phyloP scores from a whole-genome alignment of 2,329 filamentous ascomycete species.

The Penicillium sclerotigenum region DNA sequence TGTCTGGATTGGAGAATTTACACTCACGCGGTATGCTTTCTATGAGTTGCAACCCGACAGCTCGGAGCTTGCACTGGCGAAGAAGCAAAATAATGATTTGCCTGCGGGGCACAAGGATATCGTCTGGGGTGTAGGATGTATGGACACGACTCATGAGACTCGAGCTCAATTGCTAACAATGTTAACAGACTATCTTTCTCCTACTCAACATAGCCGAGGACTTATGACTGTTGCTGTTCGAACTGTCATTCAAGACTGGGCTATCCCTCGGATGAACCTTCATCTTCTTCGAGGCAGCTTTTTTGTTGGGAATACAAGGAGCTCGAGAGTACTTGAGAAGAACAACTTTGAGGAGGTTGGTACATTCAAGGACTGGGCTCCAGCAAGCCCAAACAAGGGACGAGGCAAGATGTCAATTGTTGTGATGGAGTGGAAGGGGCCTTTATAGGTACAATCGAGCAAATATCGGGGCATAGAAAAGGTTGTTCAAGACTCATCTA shows the following conservation, averaged over 20 bases:
- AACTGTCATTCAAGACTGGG: conserved; percentile 26
- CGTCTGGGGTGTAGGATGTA: conserved; percentile 28
- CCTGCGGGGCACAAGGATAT: conserved; percentile 23
- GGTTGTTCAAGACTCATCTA: neutral
- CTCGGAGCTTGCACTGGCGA: conserved; percentile 15
- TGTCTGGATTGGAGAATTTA: conserved; percentile 26
- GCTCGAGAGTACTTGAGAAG: conserved; percentile 28
- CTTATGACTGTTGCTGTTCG: conserved; percentile 28
- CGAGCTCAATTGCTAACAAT: neutral
- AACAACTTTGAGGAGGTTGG: conserved; percentile 24
- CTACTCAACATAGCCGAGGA: conserved; percentile 28
- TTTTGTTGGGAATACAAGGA: conserved; percentile 27
- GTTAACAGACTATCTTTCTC: conserved; percentile 21
- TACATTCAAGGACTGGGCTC: conserved; percentile 20
- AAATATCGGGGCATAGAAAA: no score
- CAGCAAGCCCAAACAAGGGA: conserved; percentile 11
- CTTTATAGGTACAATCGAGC: neutral
- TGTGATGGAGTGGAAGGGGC: conserved; percentile 12
- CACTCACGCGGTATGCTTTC: conserved; percentile 23
- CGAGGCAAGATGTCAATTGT: conserved; percentile 23
- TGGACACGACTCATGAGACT: neutral
- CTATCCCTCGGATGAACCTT: conserved; percentile 30
- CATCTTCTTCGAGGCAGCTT: conserved; percentile 18
- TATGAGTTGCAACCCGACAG: conserved; percentile 20
- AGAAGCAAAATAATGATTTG: conserved; percentile 19